Percentiles rank a stretch among this genome's conserved stretches.
Evolutionary conservation across 2,329 filamentous ascomycete species (phyloP).

Genomic region (Ophiostoma himal-ulmi): DNA sequence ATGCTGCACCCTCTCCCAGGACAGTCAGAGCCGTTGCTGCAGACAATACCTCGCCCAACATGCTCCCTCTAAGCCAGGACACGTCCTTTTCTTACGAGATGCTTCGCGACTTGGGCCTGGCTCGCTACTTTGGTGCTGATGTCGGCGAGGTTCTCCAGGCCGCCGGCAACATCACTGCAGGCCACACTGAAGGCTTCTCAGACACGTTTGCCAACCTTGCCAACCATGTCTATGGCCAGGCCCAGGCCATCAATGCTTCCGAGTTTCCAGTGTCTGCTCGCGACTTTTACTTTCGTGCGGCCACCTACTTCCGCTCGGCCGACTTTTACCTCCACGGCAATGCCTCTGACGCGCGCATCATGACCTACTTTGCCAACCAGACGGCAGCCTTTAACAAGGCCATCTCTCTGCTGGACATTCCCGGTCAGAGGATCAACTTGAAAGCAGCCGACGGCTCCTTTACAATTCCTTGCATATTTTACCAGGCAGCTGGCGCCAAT

Average conservation of each 20-base stretch:
- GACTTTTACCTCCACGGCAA: conserved; percentile 38
- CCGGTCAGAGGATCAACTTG: conserved; percentile 31
- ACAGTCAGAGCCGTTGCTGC: background rate
- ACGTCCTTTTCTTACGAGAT: conserved; percentile 30
- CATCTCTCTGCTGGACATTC: conserved; percentile 30
- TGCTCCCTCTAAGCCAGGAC: conserved; percentile 29
- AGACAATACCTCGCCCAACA: background rate
- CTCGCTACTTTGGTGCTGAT: conserved; percentile 30
- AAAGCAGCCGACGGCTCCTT: background rate
- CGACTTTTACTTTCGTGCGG: conserved; percentile 33
- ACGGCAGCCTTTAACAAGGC: conserved; percentile 31
- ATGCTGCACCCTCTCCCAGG: background rate
- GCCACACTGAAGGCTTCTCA: conserved; percentile 29
- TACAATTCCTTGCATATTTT: conserved; percentile 33
- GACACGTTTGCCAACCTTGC: background rate
- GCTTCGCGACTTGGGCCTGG: conserved; percentile 26
- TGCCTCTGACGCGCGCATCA: conserved; percentile 33
- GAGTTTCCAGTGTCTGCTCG: conserved; percentile 29
- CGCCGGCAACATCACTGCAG: conserved; percentile 29
- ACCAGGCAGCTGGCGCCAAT: conserved; percentile 23
- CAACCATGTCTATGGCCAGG: conserved; percentile 21
- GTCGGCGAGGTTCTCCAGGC: conserved; percentile 31
- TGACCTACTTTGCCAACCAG: conserved; percentile 32
- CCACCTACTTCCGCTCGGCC: conserved; percentile 36
- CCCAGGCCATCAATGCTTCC: conserved; percentile 25